Evolutionary conservation across 306 rosid genomes (phyloP).

Genomic region (Mimosa pudica): DNA sequence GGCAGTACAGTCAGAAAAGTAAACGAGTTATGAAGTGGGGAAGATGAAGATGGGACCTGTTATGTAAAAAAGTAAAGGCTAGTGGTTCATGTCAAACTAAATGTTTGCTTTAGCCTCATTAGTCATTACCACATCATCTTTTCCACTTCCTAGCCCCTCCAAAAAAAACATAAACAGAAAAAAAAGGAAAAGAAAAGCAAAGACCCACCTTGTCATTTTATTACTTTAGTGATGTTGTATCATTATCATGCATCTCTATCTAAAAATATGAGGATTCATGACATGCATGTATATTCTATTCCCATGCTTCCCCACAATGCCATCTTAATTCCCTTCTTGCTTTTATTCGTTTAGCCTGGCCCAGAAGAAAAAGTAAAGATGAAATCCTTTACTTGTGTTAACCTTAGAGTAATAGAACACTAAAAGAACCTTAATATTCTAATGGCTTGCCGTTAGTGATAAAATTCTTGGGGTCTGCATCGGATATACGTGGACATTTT

Average conservation of each 20-base stretch:
- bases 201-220: conserved; percentile 25
- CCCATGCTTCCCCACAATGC: conserved; percentile 24
- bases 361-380: conserved; percentile 13
- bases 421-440: conserved; percentile 1
- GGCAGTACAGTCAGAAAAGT: conserved; percentile 4
- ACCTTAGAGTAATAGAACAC: background rate
- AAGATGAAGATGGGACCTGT: background rate
- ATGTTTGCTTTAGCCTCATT: conserved; percentile 8
- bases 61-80: background rate
- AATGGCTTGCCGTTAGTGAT: conserved; percentile 7
- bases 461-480: background rate
- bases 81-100: conserved; percentile 23
- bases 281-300: conserved; percentile 23
- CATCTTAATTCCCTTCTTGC: conserved; percentile 31
- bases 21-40: background rate
- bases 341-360: conserved; percentile 5
- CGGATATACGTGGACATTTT: conserved; percentile 39
- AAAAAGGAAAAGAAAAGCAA: background rate
- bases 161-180: background rate
- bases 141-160: background rate
- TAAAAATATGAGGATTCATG: background rate
- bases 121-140: background rate
- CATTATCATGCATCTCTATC: conserved; percentile 8
- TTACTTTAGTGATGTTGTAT: background rate
- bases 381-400: background rate